phyloP scores from a whole-genome alignment of 2,329 filamentous ascomycete species.

The Magnaporthales sp. region DNA sequence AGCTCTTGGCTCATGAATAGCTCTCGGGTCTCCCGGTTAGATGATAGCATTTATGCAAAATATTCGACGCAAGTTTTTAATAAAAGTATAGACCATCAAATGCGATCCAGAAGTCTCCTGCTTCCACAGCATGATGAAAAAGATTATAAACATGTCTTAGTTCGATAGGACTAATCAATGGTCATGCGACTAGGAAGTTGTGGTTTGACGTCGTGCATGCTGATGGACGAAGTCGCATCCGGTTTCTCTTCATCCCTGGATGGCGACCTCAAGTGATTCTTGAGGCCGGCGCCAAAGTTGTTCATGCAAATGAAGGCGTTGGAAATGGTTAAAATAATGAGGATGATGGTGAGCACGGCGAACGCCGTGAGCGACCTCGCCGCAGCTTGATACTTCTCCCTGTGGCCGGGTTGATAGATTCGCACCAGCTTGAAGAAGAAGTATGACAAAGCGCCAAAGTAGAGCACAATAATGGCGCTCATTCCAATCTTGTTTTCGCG shows the following conservation, averaged over 20 bases:
- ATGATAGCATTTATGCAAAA: background rate
- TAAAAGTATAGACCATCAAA: background rate
- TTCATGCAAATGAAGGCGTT: slow-evolving; percentile 80
- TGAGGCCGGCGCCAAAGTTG: slow-evolving; percentile 87
- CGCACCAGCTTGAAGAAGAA: slow-evolving; percentile 97
- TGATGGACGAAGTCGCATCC: slow-evolving; percentile 43
- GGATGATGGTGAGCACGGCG: slow-evolving; percentile 80
- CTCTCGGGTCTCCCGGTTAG: background rate
- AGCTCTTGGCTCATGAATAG: background rate
- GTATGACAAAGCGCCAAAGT: slow-evolving; percentile 83
- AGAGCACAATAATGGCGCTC: slow-evolving; percentile 69
- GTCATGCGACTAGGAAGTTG: slow-evolving; percentile 49
- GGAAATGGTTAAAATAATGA: slow-evolving; percentile 81
- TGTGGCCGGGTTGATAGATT: slow-evolving; percentile 68
- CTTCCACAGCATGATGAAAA: background rate
- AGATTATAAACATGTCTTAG: slow-evolving; percentile 1
- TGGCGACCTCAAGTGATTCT: slow-evolving; percentile 50
- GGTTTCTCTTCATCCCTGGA: slow-evolving; percentile 37
- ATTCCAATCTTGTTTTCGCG: slow-evolving; percentile 76
- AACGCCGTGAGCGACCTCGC: slow-evolving; percentile 85
- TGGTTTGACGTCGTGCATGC: slow-evolving; percentile 47
- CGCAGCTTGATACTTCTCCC: slow-evolving; percentile 63
- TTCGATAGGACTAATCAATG: slow-evolving; percentile 37
- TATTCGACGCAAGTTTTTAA: background rate
- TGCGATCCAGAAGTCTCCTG: background rate